Conservation (phyloP, 768 basidiomycete species). For the Candolleomyces efflorescens region DNA sequence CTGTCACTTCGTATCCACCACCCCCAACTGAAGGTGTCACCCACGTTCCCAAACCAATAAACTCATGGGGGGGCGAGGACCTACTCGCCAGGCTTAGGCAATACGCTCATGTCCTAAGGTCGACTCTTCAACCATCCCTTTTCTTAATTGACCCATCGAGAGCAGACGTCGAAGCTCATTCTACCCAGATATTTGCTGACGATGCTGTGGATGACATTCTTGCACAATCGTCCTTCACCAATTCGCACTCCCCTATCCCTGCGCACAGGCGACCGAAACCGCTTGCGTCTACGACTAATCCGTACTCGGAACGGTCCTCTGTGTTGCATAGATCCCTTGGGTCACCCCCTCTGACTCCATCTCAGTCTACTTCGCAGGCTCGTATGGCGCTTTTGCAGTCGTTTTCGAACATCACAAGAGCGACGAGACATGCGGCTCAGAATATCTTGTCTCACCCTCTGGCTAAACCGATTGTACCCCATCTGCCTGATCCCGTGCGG, state of each 20-base stretch:
- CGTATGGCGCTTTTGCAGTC: slow-evolving; percentile 84
- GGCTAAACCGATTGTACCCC: slow-evolving; percentile 93
- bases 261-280: slow-evolving; percentile 74
- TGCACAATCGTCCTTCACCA: slow-evolving; percentile 69
- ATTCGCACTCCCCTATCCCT: slow-evolving; percentile 81
- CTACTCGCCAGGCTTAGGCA: slow-evolving; percentile 70
- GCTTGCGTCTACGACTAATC: slow-evolving; percentile 42
- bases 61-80: slow-evolving; percentile 86
- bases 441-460: slow-evolving; percentile 94
- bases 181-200: slow-evolving; percentile 76
- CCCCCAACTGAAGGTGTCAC: slow-evolving; percentile 44
- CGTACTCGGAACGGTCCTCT: slow-evolving; percentile 66
- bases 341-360: slow-evolving; percentile 36
- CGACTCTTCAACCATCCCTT: slow-evolving; percentile 77
- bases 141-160: slow-evolving; percentile 92
- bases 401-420: slow-evolving; percentile 91
- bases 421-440: slow-evolving; percentile 90
- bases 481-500: slow-evolving; percentile 90
- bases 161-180: slow-evolving; percentile 90
- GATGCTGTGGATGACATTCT: slow-evolving; percentile 87
- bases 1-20: slow-evolving; percentile 59
- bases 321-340: slow-evolving; percentile 78
- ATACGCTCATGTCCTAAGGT: slow-evolving; percentile 81
- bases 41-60: slow-evolving; percentile 38
- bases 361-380: slow-evolving; percentile 56